Evolutionary conservation across 2,329 filamentous ascomycete genomes (phyloP).

Genomic region (Ustulina deusta): DNA sequence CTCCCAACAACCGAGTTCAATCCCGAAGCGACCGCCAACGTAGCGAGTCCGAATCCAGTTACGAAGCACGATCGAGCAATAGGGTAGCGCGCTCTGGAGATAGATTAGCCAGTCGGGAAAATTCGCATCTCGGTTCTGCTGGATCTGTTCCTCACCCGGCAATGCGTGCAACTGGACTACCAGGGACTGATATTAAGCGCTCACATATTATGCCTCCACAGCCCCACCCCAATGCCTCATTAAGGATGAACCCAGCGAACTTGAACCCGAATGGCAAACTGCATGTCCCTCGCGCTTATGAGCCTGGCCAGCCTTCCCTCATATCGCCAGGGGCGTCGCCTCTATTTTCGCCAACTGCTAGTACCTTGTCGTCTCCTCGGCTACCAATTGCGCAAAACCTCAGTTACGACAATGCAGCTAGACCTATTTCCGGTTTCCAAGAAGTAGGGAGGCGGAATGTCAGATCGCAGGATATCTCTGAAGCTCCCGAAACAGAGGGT

Average conservation of each 20-base stretch:
- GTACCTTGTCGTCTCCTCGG: constrained; percentile 50
- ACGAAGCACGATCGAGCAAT: constrained; percentile 55
- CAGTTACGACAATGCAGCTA: constrained; percentile 42
- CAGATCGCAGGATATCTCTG: constrained; percentile 63
- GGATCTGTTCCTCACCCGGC: constrained; percentile 48
- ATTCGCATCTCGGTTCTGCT: constrained; percentile 50
- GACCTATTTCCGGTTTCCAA: constrained; percentile 50
- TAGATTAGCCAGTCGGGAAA: constrained; percentile 54
- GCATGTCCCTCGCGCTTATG: constrained; percentile 52
- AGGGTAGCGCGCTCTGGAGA: constrained; percentile 58
- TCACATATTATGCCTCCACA: constrained; percentile 63
- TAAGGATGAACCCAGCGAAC: constrained; percentile 41
- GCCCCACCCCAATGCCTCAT: constrained; percentile 50
- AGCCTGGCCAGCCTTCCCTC: constrained; percentile 59
- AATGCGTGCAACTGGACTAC: constrained; percentile 60
- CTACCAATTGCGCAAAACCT: constrained; percentile 51
- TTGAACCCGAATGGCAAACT: constrained; percentile 52
- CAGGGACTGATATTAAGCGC: constrained; percentile 61
- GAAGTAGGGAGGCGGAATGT: no score
- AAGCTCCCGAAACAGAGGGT: constrained; percentile 56
- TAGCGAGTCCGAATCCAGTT: constrained; percentile 68
- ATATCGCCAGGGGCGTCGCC: constrained; percentile 59
- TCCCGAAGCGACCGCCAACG: constrained; percentile 60
- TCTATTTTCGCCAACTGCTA: constrained; percentile 52
- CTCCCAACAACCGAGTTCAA: constrained; percentile 44